These are phyloP conservation scores for Xylaria arbuscula DNA, from an alignment of 2,329 filamentous ascomycete species.

Conservation along the genomic window DNA sequence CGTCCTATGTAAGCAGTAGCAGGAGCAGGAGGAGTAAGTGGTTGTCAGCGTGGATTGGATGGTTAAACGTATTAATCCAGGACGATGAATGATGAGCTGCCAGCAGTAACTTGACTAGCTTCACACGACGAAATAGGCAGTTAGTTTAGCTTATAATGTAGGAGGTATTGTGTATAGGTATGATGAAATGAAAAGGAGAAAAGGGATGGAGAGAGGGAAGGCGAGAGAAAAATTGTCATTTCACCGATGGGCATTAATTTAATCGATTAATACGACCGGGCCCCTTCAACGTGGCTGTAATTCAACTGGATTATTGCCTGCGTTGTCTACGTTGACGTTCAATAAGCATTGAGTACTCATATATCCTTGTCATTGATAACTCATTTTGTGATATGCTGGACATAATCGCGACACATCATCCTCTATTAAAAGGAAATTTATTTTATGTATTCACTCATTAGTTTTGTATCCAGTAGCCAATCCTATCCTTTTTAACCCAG, in stretches of 20 bases:
- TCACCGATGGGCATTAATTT: neutral
- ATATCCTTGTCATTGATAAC: neutral
- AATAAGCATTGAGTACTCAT: too few relatives aligned
- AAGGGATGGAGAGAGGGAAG: neutral
- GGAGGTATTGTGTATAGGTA: neutral
- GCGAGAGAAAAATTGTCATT: neutral
- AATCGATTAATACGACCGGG: neutral
- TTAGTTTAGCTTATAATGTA: too few relatives aligned
- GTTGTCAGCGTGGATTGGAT: neutral
- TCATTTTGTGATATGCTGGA: neutral
- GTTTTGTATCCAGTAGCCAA: constrained; percentile 16
- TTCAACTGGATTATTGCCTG: neutral
- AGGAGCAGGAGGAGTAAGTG: too few relatives aligned
- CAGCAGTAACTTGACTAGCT: neutral
- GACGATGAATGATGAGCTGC: neutral
- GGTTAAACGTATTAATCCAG: neutral
- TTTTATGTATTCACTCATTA: constrained; percentile 22
- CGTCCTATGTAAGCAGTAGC: constrained; percentile 10
- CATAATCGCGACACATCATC: neutral
- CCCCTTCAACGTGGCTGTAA: neutral
- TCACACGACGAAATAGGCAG: neutral
- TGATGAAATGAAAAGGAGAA: too few relatives aligned
- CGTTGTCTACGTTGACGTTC: too few relatives aligned
- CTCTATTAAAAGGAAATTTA: neutral
- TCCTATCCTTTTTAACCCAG: constrained; percentile 13